Percentiles rank a stretch among this genome's conserved stretches.
Conservation (phyloP, 2,329 filamentous ascomycete genomes). For the Endocalyx cinctus region DNA sequence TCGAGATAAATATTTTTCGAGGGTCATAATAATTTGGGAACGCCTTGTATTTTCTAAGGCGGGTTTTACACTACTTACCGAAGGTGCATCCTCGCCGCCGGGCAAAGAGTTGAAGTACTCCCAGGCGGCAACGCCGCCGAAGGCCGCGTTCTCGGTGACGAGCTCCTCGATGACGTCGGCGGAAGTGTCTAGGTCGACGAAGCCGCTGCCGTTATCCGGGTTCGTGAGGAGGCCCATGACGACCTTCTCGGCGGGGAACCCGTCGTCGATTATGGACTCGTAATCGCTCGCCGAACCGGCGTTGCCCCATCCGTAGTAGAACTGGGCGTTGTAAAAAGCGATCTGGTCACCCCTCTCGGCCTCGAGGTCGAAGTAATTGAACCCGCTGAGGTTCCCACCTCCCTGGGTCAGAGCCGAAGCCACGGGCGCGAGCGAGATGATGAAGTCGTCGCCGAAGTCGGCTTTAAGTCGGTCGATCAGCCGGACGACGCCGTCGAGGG, state of each 20-base stretch:
- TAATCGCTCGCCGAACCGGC: slow-evolving; percentile 43
- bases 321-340: slow-evolving; percentile 85
- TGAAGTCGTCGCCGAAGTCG: slow-evolving; percentile 66
- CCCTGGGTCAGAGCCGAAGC: slow-evolving; percentile 62
- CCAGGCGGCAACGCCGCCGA: slow-evolving; percentile 92
- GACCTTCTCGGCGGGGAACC: slow-evolving; percentile 69
- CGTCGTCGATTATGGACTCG: slow-evolving; percentile 49
- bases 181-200: slow-evolving; percentile 44
- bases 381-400: slow-evolving; percentile 67
- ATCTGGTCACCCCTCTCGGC: slow-evolving; percentile 61
- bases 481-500: slow-evolving; percentile 59
- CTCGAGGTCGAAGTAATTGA: slow-evolving; percentile 74
- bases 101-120: slow-evolving; percentile 86
- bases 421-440: slow-evolving; percentile 79
- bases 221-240: slow-evolving; percentile 81
- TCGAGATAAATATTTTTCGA: no score
- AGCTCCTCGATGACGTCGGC: slow-evolving; percentile 38
- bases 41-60: no score
- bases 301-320: slow-evolving; percentile 85
- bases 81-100: slow-evolving; percentile 54
- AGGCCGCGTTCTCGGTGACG: slow-evolving; percentile 52
- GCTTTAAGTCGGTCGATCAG: slow-evolving; percentile 62
- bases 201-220: slow-evolving; percentile 63
- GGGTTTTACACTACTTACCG: no score
- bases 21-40: no score